Evolutionary conservation across 768 basidiomycete genomes (phyloP).

Genomic region (Pleurotus giganteus): DNA sequence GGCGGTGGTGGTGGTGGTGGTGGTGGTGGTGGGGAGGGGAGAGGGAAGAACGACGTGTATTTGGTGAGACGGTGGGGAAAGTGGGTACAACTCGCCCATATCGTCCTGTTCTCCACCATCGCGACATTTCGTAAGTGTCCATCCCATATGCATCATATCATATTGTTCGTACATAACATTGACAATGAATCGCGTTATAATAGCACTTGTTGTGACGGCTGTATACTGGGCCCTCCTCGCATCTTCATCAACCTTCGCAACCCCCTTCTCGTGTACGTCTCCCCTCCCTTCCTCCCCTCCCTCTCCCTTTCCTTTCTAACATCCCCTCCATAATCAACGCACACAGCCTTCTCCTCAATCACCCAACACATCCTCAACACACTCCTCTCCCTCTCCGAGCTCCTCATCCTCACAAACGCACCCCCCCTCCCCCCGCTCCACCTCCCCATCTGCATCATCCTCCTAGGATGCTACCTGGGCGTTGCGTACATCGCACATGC

Average conservation of each 20-base stretch:
- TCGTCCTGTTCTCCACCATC: slow-evolving; percentile 49
- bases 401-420: slow-evolving; percentile 46
- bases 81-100: slow-evolving; percentile 53
- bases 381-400: slow-evolving; percentile 54
- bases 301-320: background rate
- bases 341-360: slow-evolving; percentile 25
- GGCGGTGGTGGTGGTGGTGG: too few species aligned
- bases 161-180: too few species aligned
- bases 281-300: background rate
- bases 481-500: slow-evolving; percentile 66
- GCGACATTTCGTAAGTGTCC: slow-evolving; percentile 53
- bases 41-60: slow-evolving; percentile 35
- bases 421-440: slow-evolving; percentile 52
- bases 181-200: background rate
- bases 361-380: slow-evolving; percentile 63
- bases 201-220: slow-evolving; percentile 63
- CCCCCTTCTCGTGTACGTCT: slow-evolving; percentile 35
- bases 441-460: slow-evolving; percentile 42
- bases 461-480: slow-evolving; percentile 57
- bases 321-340: slow-evolving; percentile 9
- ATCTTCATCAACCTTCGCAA: slow-evolving; percentile 36
- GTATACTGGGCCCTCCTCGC: slow-evolving; percentile 63
- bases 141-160: too few species aligned
- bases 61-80: slow-evolving; percentile 61
- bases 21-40: too few species aligned